Conservation (phyloP, 352 stramenopile species). For the Phytopythium kandeliae region DNA sequence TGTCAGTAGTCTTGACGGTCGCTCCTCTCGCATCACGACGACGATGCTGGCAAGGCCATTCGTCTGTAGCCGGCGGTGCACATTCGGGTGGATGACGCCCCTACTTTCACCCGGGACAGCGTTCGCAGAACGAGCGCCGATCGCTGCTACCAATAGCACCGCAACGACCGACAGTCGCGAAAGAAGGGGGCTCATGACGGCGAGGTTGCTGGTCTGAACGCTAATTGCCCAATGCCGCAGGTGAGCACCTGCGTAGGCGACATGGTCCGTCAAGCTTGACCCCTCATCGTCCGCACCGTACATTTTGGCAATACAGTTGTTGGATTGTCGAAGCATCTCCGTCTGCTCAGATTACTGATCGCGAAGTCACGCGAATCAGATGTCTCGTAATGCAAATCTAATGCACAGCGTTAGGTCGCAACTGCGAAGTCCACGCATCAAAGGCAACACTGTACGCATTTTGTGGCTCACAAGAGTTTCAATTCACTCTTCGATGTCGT, state of each 20-base stretch:
- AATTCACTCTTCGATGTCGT: too few relatives aligned
- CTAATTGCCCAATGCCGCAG: too few relatives aligned
- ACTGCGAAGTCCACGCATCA: too few relatives aligned
- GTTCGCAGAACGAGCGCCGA: background rate
- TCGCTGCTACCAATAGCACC: background rate
- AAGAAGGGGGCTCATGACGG: background rate
- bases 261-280: too few relatives aligned
- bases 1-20: conserved; percentile 4
- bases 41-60: conserved; percentile 23
- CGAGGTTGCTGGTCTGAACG: background rate
- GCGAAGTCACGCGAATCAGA: background rate
- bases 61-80: conserved; percentile 13
- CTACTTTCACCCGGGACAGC: background rate
- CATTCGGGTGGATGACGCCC: conserved; percentile 6
- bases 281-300: too few relatives aligned
- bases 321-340: background rate
- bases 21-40: conserved; percentile 22
- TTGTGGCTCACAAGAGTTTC: too few relatives aligned
- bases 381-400: too few relatives aligned
- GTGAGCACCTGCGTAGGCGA: too few relatives aligned
- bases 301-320: too few relatives aligned
- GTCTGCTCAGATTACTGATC: background rate
- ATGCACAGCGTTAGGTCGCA: too few relatives aligned
- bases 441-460: background rate
- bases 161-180: background rate